phyloP scores from a whole-genome alignment of 208 protist species.

The Acanthamoeba culbertsoni region DNA sequence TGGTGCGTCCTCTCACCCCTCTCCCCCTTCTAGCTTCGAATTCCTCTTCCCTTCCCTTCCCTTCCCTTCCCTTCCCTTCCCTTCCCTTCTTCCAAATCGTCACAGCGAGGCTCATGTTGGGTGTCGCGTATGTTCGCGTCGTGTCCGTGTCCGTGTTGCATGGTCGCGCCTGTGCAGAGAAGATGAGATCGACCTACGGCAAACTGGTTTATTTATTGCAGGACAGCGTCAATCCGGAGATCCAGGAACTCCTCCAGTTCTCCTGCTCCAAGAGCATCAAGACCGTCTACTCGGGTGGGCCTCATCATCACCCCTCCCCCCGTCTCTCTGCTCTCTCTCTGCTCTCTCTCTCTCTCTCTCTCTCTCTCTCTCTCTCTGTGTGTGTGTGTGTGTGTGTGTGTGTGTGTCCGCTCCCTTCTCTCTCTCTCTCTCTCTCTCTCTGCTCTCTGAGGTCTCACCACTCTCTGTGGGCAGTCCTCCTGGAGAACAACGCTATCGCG shows the following conservation, averaged over 20 bases:
- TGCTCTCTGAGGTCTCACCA: neutral
- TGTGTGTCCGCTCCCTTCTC: too few species aligned
- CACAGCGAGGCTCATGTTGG: too few species aligned
- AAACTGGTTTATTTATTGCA: constrained; percentile 96
- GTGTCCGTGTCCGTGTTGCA: neutral
- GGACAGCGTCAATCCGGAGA: constrained; percentile 86
- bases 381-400: too few species aligned
- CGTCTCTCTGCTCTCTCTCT: neutral
- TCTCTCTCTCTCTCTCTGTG: too few species aligned
- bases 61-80: too few species aligned
- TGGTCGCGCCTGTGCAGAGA: constrained; percentile 42
- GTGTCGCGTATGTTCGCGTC: too few species aligned
- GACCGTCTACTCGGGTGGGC: constrained; percentile 73
- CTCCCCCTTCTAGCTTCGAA: neutral
- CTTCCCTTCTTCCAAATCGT: too few species aligned
- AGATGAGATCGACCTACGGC: constrained; percentile 92
- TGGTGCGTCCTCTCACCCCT: constrained; percentile 70
- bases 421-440: neutral
- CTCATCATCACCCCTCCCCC: neutral
- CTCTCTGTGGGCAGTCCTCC: constrained; percentile 85
- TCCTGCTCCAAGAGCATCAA: constrained; percentile 46
- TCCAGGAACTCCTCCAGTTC: constrained; percentile 73
- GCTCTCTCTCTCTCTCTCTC: neutral
- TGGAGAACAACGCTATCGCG: constrained; percentile 77
- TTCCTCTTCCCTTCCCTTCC: neutral